phyloP scores from a whole-genome alignment of 2,329 filamentous ascomycete species.

The Phialophora expanda region DNA sequence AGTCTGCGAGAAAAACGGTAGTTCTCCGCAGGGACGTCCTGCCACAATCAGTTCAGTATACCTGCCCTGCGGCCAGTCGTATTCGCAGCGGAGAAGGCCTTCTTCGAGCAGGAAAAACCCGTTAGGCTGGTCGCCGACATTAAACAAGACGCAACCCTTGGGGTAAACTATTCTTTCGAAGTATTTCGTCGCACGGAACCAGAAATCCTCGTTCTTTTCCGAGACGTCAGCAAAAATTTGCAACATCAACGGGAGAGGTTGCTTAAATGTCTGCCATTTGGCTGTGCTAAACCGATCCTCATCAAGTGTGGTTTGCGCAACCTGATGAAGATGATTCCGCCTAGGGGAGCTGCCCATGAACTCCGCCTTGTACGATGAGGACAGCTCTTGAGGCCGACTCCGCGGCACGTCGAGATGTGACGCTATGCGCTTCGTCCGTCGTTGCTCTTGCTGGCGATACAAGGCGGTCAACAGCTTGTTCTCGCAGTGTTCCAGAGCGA shows the following conservation, averaged over 20 bases:
- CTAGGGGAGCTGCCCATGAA: conserved; percentile 75
- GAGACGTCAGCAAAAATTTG: conserved; percentile 94
- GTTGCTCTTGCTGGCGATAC: conserved; percentile 69
- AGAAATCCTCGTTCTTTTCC: conserved; percentile 89
- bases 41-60: conserved; percentile 92
- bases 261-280: conserved; percentile 84
- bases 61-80: conserved; percentile 84
- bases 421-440: conserved; percentile 37
- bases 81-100: conserved; percentile 87
- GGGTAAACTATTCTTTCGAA: conserved; percentile 72
- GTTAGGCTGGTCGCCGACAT: conserved; percentile 73
- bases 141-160: conserved; percentile 76
- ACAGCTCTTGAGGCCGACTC: conserved; percentile 30
- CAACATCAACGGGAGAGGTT: conserved; percentile 87
- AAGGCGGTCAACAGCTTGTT: conserved; percentile 87
- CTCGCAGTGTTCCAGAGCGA: conserved; percentile 90
- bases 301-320: conserved; percentile 76
- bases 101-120: conserved; percentile 91
- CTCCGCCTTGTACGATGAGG: conserved; percentile 51
- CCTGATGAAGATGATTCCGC: conserved; percentile 74
- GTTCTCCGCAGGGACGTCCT: conserved; percentile 91
- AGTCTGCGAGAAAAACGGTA: conserved; percentile 95
- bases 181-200: conserved; percentile 79
- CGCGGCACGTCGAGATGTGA: conserved; percentile 38
- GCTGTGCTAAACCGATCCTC: conserved; percentile 62